A percentile compares a stretch with the other conserved stretches of the same genome.
phyloP scores from a whole-genome alignment of 306 rosid genomes.

The Cicer judaicum region DNA sequence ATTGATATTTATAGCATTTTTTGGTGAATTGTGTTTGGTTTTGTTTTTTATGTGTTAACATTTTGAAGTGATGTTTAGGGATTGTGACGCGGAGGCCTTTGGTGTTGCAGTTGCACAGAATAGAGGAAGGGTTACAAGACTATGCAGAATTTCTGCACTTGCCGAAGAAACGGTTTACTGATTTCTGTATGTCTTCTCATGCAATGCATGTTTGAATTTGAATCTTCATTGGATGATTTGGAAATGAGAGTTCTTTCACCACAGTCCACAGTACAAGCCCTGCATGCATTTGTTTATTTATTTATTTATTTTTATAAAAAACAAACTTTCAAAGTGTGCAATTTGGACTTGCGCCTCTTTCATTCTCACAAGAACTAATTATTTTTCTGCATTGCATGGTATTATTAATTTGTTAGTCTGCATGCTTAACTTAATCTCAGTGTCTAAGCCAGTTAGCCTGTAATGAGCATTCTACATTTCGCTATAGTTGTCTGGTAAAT shows the following conservation, averaged over 20 bases:
- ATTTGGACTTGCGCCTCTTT: not conserved
- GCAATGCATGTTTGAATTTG: slow-evolving; percentile 6
- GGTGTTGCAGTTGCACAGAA: slow-evolving; percentile 81
- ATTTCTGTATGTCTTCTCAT: slow-evolving; percentile 66
- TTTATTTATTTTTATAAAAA: no score
- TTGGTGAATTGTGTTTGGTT: not conserved
- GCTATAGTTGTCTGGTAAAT: not conserved
- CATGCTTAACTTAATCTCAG: slow-evolving; percentile 11
- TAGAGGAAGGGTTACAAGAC: slow-evolving; percentile 62
- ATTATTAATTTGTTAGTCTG: not conserved
- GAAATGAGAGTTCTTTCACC: slow-evolving; percentile 27
- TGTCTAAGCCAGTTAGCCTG: slow-evolving; percentile 16
- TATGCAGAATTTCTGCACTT: slow-evolving; percentile 83
- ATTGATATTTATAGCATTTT: not conserved
- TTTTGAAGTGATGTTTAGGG: slow-evolving; percentile 59
- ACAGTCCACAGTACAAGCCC: slow-evolving; percentile 11
- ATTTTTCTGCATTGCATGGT: slow-evolving; percentile 18
- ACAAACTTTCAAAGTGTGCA: slow-evolving; percentile 1
- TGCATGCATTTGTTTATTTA: slow-evolving; percentile 12
- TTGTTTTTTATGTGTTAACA: slow-evolving; percentile 29
- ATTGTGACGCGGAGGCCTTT: slow-evolving; percentile 95
- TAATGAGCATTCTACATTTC: not conserved
- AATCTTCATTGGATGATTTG: slow-evolving; percentile 30
- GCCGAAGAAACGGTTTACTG: slow-evolving; percentile 65
- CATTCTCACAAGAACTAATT: slow-evolving; percentile 23